Evolutionary conservation across 2,329 filamentous ascomycete genomes (phyloP), one percentile per base, ranked within the genome.

Genomic region (Aphanocladium album): DNA sequence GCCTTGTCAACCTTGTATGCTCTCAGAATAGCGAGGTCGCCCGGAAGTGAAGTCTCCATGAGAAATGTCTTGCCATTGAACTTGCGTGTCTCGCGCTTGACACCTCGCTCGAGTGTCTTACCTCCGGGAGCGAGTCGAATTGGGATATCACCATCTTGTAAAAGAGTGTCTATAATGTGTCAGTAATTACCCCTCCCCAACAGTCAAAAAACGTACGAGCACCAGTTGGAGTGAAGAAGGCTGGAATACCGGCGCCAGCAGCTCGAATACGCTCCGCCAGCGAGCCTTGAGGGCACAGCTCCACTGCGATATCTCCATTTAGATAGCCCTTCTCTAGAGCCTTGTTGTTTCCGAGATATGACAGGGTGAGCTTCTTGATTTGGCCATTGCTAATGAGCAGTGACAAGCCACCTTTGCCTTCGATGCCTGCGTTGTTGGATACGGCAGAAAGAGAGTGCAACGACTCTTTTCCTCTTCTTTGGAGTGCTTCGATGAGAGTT

Each of bases 181-280:
- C 52, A 67, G 64, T 27, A 2, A 5, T 5, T 35, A 27, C 50
- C 57, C 3, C 11, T 16, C n/a, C 2, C 23, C 1, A 17, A 5
- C 11, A 5, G 1, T 49, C 12, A 33, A 45, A 6, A 7, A 17
- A 79, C 80, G 69, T 77, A 85, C 84, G 80, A 41, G 83, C 84
- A 60, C 86, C 90, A 0, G 90, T 91, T 0, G 89, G 87, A 0
- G 90, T 93, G 69, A 87, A 95, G 71, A 95, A 93, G 0, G 89
- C 89, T 1, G 89, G 89, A 55, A 93, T 91, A 9, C 89, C 89
- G 25, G 88, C 87, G 4, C 89, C 89, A 1, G 85, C 89, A 7
- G 88, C 88, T 46, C 89, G 80, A 67, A 90, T 83, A 65, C 89
- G 81, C 76, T 91, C 88, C 0, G 88, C 88, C 56, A 91, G 78